These are phyloP conservation scores for Ramaria sp. DNA, from an alignment of 768 basidiomycete species.

Conservation along the genomic window DNA sequence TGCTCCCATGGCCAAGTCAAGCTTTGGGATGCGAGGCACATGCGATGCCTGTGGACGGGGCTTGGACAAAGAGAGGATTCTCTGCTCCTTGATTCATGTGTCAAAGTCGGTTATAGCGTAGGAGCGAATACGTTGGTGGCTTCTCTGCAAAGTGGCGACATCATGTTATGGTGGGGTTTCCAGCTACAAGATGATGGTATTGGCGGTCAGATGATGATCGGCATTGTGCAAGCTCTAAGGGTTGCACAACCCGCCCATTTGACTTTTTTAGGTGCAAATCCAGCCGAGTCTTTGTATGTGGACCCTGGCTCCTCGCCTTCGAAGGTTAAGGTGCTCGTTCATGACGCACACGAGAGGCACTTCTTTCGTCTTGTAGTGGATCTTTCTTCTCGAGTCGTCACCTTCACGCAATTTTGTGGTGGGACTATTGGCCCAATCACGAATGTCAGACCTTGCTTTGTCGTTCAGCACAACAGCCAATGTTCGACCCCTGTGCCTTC, in stretches of 20 bases:
- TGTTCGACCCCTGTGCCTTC: background rate
- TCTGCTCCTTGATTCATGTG: slow-evolving; percentile 36
- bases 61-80: slow-evolving; percentile 20
- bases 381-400: slow-evolving; percentile 16
- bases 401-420: slow-evolving; percentile 39
- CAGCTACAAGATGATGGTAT: slow-evolving; percentile 5
- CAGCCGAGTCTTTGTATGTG: slow-evolving; percentile 12
- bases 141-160: slow-evolving; percentile 46
- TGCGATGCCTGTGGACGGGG: slow-evolving; percentile 58
- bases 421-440: slow-evolving; percentile 41
- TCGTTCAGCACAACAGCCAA: background rate
- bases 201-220: background rate
- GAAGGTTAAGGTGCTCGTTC: slow-evolving; percentile 33
- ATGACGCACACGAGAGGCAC: slow-evolving; percentile 36
- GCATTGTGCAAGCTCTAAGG: background rate
- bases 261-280: slow-evolving; percentile 10
- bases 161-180: slow-evolving; percentile 46
- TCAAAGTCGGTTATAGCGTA: slow-evolving; percentile 27
- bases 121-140: slow-evolving; percentile 36
- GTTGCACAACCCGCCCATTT: background rate
- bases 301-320: slow-evolving; percentile 4
- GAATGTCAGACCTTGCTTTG: slow-evolving; percentile 37
- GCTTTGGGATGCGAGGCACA: slow-evolving; percentile 46
- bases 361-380: slow-evolving; percentile 44
- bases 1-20: slow-evolving; percentile 43